Conservation (phyloP, 2,329 filamentous ascomycete species). For the Cordyceps cicadae region DNA sequence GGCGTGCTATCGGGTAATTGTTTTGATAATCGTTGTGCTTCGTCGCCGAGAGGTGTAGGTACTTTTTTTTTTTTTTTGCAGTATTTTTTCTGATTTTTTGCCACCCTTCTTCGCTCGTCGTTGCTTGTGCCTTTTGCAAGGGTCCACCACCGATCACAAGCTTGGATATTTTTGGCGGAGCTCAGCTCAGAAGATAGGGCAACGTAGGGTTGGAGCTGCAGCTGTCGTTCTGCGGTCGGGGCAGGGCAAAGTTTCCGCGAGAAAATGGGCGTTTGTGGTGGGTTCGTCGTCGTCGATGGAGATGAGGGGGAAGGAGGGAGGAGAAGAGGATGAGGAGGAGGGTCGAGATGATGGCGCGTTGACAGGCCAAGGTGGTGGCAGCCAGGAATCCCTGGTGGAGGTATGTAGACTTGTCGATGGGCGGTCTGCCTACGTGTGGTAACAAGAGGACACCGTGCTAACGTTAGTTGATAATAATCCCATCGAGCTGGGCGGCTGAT, state of each 20-base stretch:
- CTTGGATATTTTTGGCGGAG: conserved; percentile 1
- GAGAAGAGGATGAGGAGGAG: background rate
- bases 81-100: background rate
- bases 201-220: background rate
- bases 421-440: background rate
- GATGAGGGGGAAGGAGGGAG: background rate
- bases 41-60: background rate
- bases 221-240: background rate
- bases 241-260: background rate
- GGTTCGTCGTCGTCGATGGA: background rate
- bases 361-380: background rate
- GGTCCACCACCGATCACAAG: conserved; percentile 10
- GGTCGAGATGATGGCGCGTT: conserved; percentile 1
- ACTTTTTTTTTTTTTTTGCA: no score
- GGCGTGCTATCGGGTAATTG: background rate
- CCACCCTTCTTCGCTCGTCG: background rate
- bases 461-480: no score
- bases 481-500: background rate
- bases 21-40: background rate
- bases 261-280: background rate
- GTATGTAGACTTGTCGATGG: background rate
- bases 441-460: conserved; percentile 6
- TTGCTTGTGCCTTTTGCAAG: conserved; percentile 4
- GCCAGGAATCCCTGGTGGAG: background rate
- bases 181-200: background rate